A percentile compares a stretch with the other conserved stretches of the same genome.
Evolutionary conservation across 176 grass and related monocot species (phyloP).

Genomic region (Dactylis glomerata): DNA sequence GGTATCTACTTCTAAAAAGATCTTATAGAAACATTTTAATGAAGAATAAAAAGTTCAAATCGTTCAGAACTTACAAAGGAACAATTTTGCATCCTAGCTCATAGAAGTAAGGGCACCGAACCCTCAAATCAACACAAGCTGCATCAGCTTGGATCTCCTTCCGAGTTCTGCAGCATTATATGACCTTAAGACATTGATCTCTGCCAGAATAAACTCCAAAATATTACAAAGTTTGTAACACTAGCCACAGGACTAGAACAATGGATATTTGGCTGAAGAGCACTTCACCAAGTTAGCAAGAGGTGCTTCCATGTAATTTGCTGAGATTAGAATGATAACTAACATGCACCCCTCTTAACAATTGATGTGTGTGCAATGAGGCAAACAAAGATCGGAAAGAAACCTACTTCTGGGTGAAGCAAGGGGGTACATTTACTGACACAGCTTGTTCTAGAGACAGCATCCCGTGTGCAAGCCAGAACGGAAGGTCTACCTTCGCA

Average conservation of each 20-base stretch:
- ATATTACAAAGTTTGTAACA: neutral
- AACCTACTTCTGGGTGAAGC: constrained; percentile 80
- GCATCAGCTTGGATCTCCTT: constrained; percentile 98
- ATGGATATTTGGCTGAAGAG: neutral
- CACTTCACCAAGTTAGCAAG: neutral
- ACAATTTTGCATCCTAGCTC: constrained; percentile 87
- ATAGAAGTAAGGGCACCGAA: constrained; percentile 81
- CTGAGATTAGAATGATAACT: neutral
- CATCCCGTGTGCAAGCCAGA: constrained; percentile 81
- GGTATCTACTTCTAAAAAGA: neutral
- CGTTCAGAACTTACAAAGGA: constrained; percentile 60
- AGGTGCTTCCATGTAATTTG: neutral
- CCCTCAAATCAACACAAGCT: constrained; percentile 81
- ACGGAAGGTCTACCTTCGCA: constrained; percentile 82
- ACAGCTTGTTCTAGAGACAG: constrained; percentile 63
- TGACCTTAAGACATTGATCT: neutral
- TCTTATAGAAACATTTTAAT: neutral
- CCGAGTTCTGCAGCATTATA: constrained; percentile 57
- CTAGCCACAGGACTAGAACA: neutral
- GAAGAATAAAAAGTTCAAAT: neutral
- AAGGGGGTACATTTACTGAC: constrained; percentile 61
- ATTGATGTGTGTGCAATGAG: neutral
- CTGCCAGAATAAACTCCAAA: constrained; percentile 4
- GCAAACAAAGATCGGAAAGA: constrained; percentile 1
- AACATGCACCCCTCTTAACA: neutral